Evolutionary conservation across 805 yeast species (phyloP), one percentile per base, ranked within the genome.

Genomic region (Clavispora vitiphila): DNA sequence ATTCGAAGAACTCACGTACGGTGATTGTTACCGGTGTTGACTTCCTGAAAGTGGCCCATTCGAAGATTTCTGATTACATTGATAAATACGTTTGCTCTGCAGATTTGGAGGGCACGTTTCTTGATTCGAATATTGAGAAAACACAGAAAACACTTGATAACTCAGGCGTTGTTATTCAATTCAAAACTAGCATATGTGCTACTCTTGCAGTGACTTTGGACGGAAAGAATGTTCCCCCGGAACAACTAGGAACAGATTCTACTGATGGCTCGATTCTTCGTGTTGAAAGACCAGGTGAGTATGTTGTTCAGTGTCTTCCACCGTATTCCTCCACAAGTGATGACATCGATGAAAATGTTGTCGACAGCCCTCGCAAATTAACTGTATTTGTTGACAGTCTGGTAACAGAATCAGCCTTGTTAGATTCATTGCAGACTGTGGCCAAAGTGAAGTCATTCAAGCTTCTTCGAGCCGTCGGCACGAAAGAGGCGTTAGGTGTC

Each of bases 401-500:
- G 16, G 53, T 69, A 2, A 60, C 71, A 5, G 74, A 75, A 36
- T 67, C 74, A 3, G 69, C 67, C 19, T 49, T 82, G 8, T 43
- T 57, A 3, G 74, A 72, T 15, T 61, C 65, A 8, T 56, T 82
- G 9, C 54, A 51, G 18, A 62, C 65, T 3, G 64, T 72, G 41
- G 76, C 76, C 1, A 57, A 59, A 11, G 48, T 81, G 1, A 55
- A 58, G 18, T 60, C 65, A 0, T 62, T 79, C 30, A 67, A 69
- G 30, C 50, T 78, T 15, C 49, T 80, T 12, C 57, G 69, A 11
- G 80, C 77, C 45, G 66, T 68, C 32, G 67, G 72, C 5, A 64
- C 79, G 3, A 72, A 70, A 36, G 71, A 68, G n/a, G 70, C 80
- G 1, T 62, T 69, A 44, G 88, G 88, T 1, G 55, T 78, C 19